phyloP scores from a whole-genome alignment of 2,329 filamentous ascomycete genomes.

The Colletotrichum sp. region DNA sequence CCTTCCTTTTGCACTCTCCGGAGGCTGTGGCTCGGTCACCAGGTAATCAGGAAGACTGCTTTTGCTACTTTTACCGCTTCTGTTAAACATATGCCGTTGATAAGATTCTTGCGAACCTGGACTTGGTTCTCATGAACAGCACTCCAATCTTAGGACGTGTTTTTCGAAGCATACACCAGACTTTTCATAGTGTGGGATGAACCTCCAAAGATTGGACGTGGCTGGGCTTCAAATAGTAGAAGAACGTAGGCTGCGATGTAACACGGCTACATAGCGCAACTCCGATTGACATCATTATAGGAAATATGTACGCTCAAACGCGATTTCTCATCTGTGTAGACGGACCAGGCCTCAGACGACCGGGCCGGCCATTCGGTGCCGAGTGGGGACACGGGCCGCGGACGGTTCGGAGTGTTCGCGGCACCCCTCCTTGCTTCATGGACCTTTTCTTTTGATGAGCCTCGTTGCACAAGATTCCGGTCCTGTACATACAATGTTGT shows the following conservation, averaged over 20 bases:
- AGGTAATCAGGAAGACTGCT: not conserved
- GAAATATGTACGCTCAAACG: not conserved
- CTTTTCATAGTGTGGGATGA: not conserved
- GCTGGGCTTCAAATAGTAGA: not conserved
- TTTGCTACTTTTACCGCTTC: not conserved
- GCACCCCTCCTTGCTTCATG: not conserved
- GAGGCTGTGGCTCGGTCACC: not conserved
- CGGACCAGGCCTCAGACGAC: not conserved
- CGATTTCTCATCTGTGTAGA: not conserved
- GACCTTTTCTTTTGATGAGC: not conserved
- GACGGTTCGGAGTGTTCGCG: not conserved
- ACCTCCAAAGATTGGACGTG: not conserved
- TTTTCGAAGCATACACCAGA: not conserved
- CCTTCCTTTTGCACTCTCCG: not conserved
- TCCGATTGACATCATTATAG: not conserved
- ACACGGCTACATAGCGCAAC: rapidly evolving
- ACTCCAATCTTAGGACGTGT: not conserved
- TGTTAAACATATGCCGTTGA: not conserved
- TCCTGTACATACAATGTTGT: rapidly evolving
- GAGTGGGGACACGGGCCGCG: not conserved
- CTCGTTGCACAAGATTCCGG: not conserved
- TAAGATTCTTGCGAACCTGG: not conserved
- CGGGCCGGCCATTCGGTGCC: not conserved
- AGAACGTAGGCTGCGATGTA: not conserved
- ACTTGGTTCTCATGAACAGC: not conserved